Evolutionary conservation across 371 early-diverging fungal genomes (phyloP), one percentile per base, ranked within the genome.

Genomic region (Mucor racemosus): DNA sequence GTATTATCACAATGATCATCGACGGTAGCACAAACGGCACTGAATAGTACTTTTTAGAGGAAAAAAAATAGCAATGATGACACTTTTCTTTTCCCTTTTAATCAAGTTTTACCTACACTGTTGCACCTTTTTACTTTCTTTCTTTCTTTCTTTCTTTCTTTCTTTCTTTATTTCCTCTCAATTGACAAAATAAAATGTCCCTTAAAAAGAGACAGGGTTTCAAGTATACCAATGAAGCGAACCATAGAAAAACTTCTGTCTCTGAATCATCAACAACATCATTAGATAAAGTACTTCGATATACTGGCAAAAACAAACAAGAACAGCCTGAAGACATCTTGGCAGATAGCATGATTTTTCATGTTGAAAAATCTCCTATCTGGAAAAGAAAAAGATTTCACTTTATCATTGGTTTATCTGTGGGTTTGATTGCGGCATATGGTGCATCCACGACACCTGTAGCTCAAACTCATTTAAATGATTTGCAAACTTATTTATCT

Each of bases 341-440:
- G 6, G 64, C 64, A 33, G 69, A 69, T 33, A 55, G 64, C 42
- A 19, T 44, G 1, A 48, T 69, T 6, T 69, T 69, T 33, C 53
- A 64, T 33, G 55, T 26, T 11, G 21, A 58, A 13, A 44, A 50
- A 13, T 55, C 60, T 5, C 69, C 69, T 1, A 68, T 78, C n/a
- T 80, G 76, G 76, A 77, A 76, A 34, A 55, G 74, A 36, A 78
- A 78, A 50, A 63, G 77, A 7, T 82, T 80, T 46, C 73, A 78
- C 58, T 82, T 82, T 44, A 63, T 77, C 13, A 33, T 82, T 11
- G 83, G 83, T 55, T 50, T 78, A 9, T 57, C 65, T 10, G 62
- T 76, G 2, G 79, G 76, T 0, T 50, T 76, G 15, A 34, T 75
- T 42, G 74, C 69, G 14, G 64, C 72, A 26, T 74, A 70, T 35